Evolutionary conservation across 2,329 filamentous ascomycete species (phyloP), one percentile per base, ranked within the genome.

Genomic region (Xylaria sp.): DNA sequence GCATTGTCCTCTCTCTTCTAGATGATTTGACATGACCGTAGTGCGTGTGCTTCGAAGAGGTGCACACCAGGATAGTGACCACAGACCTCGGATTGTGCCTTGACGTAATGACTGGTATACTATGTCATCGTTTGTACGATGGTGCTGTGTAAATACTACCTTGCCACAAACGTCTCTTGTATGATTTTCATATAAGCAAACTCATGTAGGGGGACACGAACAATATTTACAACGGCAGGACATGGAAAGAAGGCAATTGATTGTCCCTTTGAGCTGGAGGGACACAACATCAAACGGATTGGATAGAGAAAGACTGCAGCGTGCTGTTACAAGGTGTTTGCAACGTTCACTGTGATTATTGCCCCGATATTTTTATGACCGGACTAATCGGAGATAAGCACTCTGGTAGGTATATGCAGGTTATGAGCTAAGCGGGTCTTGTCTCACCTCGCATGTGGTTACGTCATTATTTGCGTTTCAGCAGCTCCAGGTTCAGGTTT

Each of bases 381-480:
- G 23, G 23, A 25, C 23, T 25, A 25, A 25, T 25, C 23, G 23
- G 23, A 25, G 23, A 25, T 25, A 25, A 25, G 23, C 23, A 25
- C 23, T 25, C 23, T 25, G 1, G 23, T 25, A 25, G 1, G 23
- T 25, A 25, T 46, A 50, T n/a, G 37, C 23, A 6, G 12, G 25
- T n/a, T 55, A 48, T 55, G 32, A 6, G 34, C 25, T 39, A 65
- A 51, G 28, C 54, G 34, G n/a, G 25, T 13, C 0, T 13, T 12
- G 20, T n/a, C 12, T 18, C 34, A 51, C 34, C 32, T 10, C 25
- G 18, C 57, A 50, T 37, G 2, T 59, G n/a, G 60, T 64, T 67
- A 70, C 64, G 68, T 70, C 68, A 67, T 70, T 39, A 32, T 44
- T 55, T 32, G 5, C 18, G 65, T 65, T 58, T 58, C 68, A 60